Percentiles rank a stretch among this genome's conserved stretches.
These are phyloP conservation scores for Fraxinus velutina DNA, from an alignment of 305 asterid genomes.

Conservation along the genomic window DNA sequence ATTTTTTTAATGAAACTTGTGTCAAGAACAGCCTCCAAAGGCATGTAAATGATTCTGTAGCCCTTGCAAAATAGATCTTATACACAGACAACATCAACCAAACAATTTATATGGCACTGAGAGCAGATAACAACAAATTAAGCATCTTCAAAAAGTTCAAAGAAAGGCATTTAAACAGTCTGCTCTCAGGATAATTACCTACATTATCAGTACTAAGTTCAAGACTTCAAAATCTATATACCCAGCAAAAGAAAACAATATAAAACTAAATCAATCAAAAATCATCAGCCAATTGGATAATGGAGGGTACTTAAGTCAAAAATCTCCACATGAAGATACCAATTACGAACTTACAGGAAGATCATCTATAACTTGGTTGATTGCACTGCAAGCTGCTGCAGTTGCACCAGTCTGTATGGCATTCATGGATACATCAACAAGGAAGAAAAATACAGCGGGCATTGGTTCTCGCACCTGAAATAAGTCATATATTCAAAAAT, in stretches of 20 bases:
- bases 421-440: constrained; percentile 59
- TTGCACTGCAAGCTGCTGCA: constrained; percentile 54
- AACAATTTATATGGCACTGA: not conserved
- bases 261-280: not conserved
- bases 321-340: not conserved
- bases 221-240: not conserved
- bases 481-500: not conserved
- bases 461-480: constrained; percentile 62
- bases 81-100: not conserved
- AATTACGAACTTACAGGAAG: constrained; percentile 43
- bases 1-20: not conserved
- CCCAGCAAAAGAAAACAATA: not conserved
- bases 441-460: constrained; percentile 62
- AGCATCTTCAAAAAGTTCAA: not conserved
- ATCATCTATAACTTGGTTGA: constrained; percentile 47
- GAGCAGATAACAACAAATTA: not conserved
- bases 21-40: not conserved
- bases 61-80: not conserved
- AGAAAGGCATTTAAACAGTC: not conserved
- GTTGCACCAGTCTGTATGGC: constrained; percentile 62
- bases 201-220: not conserved
- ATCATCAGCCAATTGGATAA: not conserved
- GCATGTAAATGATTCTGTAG: not conserved
- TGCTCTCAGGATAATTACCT: not conserved
- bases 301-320: not conserved